A percentile compares a stretch with the other conserved stretches of the same genome.
These are phyloP conservation scores for Ganoderma leucocontextum DNA, from an alignment of 1,284 basidiomycete species.

Conservation along the genomic window DNA sequence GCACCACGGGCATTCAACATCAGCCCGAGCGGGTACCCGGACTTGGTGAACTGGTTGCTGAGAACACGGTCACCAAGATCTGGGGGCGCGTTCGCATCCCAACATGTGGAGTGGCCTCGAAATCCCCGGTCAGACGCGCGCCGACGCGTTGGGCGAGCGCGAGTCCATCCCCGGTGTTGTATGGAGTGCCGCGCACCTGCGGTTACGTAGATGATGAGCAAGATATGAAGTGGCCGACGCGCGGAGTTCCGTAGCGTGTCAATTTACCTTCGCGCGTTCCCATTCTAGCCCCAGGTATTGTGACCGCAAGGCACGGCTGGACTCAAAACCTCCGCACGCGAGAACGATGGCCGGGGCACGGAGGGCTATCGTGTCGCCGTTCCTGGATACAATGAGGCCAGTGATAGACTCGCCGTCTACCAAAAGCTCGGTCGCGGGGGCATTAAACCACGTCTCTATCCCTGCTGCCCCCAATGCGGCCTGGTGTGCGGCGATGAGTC, in stretches of 20 bases:
- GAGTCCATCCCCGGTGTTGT: constrained; percentile 72
- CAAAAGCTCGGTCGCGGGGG: constrained; percentile 54
- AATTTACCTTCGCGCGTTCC: constrained; percentile 60
- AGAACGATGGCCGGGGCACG: constrained; percentile 57
- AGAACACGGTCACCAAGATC: constrained; percentile 61
- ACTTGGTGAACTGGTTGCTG: constrained; percentile 77
- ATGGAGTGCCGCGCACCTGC: constrained; percentile 74
- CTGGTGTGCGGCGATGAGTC: constrained; percentile 66
- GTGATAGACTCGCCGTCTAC: constrained; percentile 46
- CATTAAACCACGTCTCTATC: constrained; percentile 63
- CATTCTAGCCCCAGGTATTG: constrained; percentile 64
- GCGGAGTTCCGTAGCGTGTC: background rate
- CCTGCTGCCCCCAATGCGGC: constrained; percentile 57
- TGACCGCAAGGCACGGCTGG: constrained; percentile 57
- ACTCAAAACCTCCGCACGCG: constrained; percentile 73
- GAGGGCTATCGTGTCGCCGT: constrained; percentile 48
- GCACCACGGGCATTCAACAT: constrained; percentile 66
- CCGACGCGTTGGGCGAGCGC: constrained; percentile 57
- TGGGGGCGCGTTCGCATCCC: constrained; percentile 68
- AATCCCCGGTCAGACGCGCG: constrained; percentile 67
- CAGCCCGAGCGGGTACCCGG: constrained; percentile 73
- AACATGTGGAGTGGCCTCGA: constrained; percentile 70
- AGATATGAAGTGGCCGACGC: background rate
- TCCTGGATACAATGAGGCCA: constrained; percentile 54
- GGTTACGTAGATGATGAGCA: background rate